Base-by-base conservation (phyloP, 768 basidiomycete genomes). In the Pisolithus sp. region DNA sequence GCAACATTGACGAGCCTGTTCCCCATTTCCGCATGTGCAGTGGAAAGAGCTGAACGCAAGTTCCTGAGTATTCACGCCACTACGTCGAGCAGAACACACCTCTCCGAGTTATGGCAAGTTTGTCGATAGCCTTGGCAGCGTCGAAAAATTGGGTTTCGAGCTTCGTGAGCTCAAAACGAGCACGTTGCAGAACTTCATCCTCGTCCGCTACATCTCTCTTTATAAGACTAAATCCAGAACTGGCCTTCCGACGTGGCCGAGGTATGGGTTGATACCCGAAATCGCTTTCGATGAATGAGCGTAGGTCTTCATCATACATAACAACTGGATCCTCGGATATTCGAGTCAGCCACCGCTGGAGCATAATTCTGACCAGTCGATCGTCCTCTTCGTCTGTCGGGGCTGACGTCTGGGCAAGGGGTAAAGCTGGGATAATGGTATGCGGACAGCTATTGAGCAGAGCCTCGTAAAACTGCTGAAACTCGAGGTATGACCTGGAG, bases 371-470 rank as follows among this genome's bases (percentile, higher is more conserved):
- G 30, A 99, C 92, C 2, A 99, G 77, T 18, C 96, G 80, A 67
- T 98, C 96, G 68, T 99, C 96, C 70, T 98, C 96, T 71, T 98
- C 96, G 62, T 98, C 96, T 12, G 92, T 93, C 23, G 92, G 87
- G 2, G 96, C 96, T 12, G 94, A 97, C 0, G 94, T 97, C 58
- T 95, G 92, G 0, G 94, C 82, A n/a, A 98, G 78, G 1, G 96
- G 96, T 13, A 99, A 78, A 4, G 96, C 96, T 7, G 96, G 92
- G 15, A 97, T 77, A 59, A 99, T 96, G 24, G 94, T 95, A 63
- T 98, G 96, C 0, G 96, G 96, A 66, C 91, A 94, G 68, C 81
- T 92, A 60, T 86, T 80, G 28, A 93, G 80, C 59, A 95, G 78
- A 45, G 93, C 80, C 45, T 96, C 93, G 60, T 93, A 92, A 68